Base-by-base conservation (phyloP, 768 basidiomycete genomes). In the Mycena rosella region DNA sequence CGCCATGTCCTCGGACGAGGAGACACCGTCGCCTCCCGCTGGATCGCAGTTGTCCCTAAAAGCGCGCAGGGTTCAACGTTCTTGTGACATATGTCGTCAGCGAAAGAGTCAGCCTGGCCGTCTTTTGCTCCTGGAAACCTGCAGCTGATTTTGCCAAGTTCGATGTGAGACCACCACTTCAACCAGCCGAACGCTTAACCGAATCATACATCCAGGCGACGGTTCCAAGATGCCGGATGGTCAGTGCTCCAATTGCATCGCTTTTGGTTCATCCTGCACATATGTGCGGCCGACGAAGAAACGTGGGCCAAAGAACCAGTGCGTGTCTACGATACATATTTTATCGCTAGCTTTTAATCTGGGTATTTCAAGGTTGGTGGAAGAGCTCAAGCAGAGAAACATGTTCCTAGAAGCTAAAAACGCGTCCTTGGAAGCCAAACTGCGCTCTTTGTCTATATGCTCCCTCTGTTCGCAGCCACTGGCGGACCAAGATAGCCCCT, bases 361-460 rank as follows among this genome's bases (percentile, higher is more conserved):
- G n/a, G n/a, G n/a, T n/a, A n/a, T 36, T 44, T 3, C 13, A 15
- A 81, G 70, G 42, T 24, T 59, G 36, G 80, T 91, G 27, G 82
- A 82, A 45, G 83, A 85, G 38, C 84, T 91, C 32, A 85, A 87
- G 80, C 78, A 78, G 53, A 82, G 86, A 70, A 74, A 89, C 32
- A 78, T 80, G 2, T 78, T 74, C 7, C 76, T 80, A 30, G 82
- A 87, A 71, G 78, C 78, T 47, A 85, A 85, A 70, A 74, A 89
- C 32, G 78, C 80, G 2, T 78, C 74, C 7, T 76, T 80, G 34
- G 82, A 87, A 71, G 78, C 78, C 45, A 85, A 85, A 74, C 30
- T 71, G 36, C 69, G 65, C n/a, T 42, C 32, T 0, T 11, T 59
- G 44, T 67, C 65, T 2, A 30, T 71, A 1, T 71, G 69, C 32